Conservation (phyloP, 148 eudicot genomes). For the Rhododendron ovatum region DNA sequence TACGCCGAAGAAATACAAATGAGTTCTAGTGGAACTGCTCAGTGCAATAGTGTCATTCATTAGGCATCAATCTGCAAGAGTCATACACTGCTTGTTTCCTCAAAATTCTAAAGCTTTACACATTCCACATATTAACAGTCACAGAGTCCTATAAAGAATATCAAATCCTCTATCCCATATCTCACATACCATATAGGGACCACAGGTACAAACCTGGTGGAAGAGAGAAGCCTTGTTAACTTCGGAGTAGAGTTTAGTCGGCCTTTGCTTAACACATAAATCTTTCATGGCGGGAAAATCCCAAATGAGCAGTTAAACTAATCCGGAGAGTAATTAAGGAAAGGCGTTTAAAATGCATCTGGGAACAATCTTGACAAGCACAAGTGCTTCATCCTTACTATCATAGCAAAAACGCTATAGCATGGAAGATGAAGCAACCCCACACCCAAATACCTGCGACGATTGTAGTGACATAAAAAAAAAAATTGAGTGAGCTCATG, state of each 20-base stretch:
- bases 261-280: neutral
- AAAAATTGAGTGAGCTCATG: neutral
- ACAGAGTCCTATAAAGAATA: neutral
- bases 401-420: conserved; percentile 42
- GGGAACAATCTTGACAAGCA: conserved; percentile 45
- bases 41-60: neutral
- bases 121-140: no score
- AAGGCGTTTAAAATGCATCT: conserved; percentile 5
- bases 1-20: neutral
- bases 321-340: neutral
- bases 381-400: conserved; percentile 43
- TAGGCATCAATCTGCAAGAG: neutral
- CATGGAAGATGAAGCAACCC: conserved; percentile 63
- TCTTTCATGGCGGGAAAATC: neutral
- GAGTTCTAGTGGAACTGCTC: neutral
- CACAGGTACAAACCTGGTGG: neutral
- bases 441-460: conserved; percentile 56
- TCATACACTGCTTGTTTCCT: neutral
- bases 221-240: neutral
- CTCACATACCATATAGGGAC: neutral
- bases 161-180: neutral
- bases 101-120: neutral
- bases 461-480: neutral
- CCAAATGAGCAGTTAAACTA: no score
- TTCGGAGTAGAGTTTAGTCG: neutral